Evolutionary conservation across 306 rosid genomes (phyloP).

Genomic region (Urtica urens): DNA sequence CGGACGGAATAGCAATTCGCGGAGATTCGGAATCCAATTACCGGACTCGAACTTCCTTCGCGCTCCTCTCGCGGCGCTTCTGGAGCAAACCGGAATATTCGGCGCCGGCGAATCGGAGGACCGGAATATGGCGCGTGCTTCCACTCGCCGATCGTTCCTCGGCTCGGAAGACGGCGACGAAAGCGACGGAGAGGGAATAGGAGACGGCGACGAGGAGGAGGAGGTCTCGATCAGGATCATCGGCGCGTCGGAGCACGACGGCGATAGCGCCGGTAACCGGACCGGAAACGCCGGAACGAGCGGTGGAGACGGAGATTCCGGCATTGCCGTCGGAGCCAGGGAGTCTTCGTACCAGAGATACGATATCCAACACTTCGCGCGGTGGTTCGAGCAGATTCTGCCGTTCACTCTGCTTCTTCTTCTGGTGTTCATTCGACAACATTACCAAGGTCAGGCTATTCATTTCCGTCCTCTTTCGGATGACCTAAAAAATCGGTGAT

Average conservation of each 20-base stretch:
- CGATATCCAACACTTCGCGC: conserved; percentile 5
- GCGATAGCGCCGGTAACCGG: not conserved
- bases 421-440: conserved; percentile 14
- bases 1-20: not conserved
- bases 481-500: not conserved
- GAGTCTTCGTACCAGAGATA: conserved; percentile 5
- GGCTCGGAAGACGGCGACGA: not conserved
- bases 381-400: conserved; percentile 16
- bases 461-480: not conserved
- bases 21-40: conserved; percentile 15
- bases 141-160: not conserved
- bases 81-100: conserved; percentile 16
- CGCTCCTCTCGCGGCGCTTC: conserved; percentile 11
- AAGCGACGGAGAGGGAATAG: not conserved
- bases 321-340: not conserved
- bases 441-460: conserved; percentile 9
- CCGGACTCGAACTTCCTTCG: conserved; percentile 7
- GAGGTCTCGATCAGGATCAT: conserved; percentile 20
- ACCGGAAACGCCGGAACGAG: conserved; percentile 1
- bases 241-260: conserved; percentile 17
- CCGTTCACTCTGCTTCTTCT: conserved; percentile 9
- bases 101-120: conserved; percentile 5
- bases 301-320: conserved; percentile 1
- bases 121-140: not conserved
- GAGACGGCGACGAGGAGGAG: conserved; percentile 14